Conservation (phyloP, 495 filamentous ascomycete genomes). For the Hyaloscypha finlandica region DNA sequence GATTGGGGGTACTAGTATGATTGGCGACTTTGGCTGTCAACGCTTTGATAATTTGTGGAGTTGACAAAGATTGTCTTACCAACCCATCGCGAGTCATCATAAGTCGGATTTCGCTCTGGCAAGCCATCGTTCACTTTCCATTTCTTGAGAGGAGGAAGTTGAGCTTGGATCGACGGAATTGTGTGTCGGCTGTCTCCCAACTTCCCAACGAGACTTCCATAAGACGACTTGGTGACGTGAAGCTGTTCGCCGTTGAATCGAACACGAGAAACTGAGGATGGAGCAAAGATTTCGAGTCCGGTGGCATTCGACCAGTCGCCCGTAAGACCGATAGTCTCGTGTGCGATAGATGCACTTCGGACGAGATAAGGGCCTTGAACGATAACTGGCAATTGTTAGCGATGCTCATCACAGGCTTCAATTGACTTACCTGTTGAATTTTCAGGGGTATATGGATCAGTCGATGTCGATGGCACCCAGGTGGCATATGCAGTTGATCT, state of each 20-base stretch:
- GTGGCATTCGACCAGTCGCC: slow-evolving; percentile 67
- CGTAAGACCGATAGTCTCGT: slow-evolving; percentile 52
- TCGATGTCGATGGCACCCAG: slow-evolving; percentile 57
- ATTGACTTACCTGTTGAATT: slow-evolving; percentile 44
- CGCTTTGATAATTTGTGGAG: slow-evolving; percentile 24
- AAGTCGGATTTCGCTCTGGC: slow-evolving; percentile 58
- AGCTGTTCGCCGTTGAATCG: slow-evolving; percentile 59
- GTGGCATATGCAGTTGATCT: slow-evolving; percentile 53
- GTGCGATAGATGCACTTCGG: slow-evolving; percentile 52
- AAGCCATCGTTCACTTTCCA: slow-evolving; percentile 70
- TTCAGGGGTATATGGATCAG: slow-evolving; percentile 50
- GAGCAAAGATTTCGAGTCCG: slow-evolving; percentile 60
- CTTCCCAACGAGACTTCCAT: slow-evolving; percentile 50
- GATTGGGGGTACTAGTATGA: slow-evolving; percentile 54
- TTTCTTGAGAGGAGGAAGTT: slow-evolving; percentile 40
- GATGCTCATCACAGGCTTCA: background rate
- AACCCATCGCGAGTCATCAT: slow-evolving; percentile 60
- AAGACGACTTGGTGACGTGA: slow-evolving; percentile 42
- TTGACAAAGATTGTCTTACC: background rate
- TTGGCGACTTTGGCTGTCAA: slow-evolving; percentile 39
- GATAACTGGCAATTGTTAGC: slow-evolving; percentile 43
- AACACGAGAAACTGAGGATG: slow-evolving; percentile 47
- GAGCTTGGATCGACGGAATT: slow-evolving; percentile 43
- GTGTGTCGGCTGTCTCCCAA: slow-evolving; percentile 41
- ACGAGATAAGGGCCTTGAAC: slow-evolving; percentile 70